These are phyloP conservation scores for Mycena latifolia DNA, from an alignment of 768 basidiomycete genomes.

Conservation along the genomic window DNA sequence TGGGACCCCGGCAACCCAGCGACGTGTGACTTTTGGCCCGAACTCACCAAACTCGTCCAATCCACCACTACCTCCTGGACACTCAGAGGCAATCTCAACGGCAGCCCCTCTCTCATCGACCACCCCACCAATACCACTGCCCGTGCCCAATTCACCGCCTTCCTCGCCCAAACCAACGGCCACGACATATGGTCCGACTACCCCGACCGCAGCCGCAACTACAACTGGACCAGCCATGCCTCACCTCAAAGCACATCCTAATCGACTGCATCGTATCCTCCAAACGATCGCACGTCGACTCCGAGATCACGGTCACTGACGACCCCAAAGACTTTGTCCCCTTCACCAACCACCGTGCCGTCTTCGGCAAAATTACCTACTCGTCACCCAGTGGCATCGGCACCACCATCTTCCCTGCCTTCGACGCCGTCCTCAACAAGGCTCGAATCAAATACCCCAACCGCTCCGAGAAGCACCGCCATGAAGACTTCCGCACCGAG, in stretches of 20 bases:
- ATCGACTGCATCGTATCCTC: constrained; percentile 32
- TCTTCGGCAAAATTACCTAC: neutral
- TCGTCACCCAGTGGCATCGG: neutral
- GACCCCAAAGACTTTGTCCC: constrained; percentile 1
- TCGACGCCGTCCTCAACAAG: constrained; percentile 26
- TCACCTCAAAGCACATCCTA: constrained; percentile 27
- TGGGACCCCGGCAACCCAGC: constrained; percentile 42
- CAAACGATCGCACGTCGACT: neutral
- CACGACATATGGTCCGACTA: constrained; percentile 6
- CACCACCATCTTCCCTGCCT: constrained; percentile 8
- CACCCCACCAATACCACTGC: neutral
- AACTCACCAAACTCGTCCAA: constrained; percentile 12
- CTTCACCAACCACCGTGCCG: constrained; percentile 8
- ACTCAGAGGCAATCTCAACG: constrained; percentile 34
- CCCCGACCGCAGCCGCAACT: neutral
- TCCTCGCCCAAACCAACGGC: neutral
- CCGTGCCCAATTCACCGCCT: neutral
- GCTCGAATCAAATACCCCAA: constrained; percentile 14
- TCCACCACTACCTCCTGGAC: constrained; percentile 6
- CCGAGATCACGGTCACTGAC: neutral
- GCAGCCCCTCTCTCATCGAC: no score
- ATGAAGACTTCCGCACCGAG: constrained; percentile 8
- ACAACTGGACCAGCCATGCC: constrained; percentile 17
- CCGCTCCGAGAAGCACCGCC: constrained; percentile 2
- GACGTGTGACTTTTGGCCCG: constrained; percentile 25